Evolutionary conservation across 768 basidiomycete species (phyloP), one percentile per base, ranked within the genome.

Genomic region (Suillus cothurnatus): DNA sequence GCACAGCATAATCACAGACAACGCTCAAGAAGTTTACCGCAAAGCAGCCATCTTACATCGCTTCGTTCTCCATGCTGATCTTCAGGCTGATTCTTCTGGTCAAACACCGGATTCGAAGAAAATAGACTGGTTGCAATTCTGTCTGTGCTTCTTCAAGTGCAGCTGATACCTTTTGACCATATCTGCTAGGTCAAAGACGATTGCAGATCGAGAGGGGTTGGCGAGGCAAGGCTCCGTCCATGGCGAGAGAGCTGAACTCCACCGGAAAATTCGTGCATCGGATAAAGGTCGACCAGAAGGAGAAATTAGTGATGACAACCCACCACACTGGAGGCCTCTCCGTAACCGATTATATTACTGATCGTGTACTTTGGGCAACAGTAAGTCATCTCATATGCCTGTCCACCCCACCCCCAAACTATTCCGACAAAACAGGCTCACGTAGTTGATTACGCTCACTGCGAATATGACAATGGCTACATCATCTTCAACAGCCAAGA

Each of bases 381-480:
- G 58, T 59, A 28, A 59, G 58, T 41, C 6, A 5, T 28, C 39
- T 38, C 19, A 39, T 23, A 14, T 17, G 26, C 12, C 26, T 12
- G 6, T 59, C 19, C 12, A 59, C n/a, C 26, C 6, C 19, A 21
- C 41, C 26, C 26, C 5, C 39, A 63, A 74, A 53, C 9, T 23
- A 8, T 23, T n/a, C 43, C 23, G 55, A 31, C 11, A 21, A 12
- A 64, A 61, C 28, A 72, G 69, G 63, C 26, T 59, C 64, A 69
- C 61, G 62, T 41, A 61, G 63, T 64, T 38, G 59, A 34, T 17
- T 83, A 80, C 56, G 91, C 91, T 0, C 92, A 93, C 70, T 84
- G 86, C 68, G 93, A 94, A 74, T 94, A 92, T 67, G 86, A 80
- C 17, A 77, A 83, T 34, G 92, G 93, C 11, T 92, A 85, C 70